A percentile compares a stretch with the other conserved stretches of the same genome.
Conservation (phyloP, 129 eudicot genomes). For the Saposhnikovia divaricata region DNA sequence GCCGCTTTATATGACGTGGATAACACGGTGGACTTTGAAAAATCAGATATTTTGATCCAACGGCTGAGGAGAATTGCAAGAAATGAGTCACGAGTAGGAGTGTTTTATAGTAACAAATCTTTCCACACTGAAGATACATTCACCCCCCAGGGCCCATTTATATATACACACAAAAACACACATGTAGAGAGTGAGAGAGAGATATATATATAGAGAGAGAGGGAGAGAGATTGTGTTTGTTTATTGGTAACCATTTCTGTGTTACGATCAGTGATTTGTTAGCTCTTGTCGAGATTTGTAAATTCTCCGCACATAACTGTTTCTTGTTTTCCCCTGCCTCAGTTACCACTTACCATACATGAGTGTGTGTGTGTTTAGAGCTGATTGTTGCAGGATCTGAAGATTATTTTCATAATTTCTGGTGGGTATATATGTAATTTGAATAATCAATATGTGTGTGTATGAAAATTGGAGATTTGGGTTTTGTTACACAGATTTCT, state of each 20-base stretch:
- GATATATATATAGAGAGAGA: neutral
- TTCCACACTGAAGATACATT: conserved; percentile 1
- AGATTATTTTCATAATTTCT: neutral
- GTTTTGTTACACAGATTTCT: neutral
- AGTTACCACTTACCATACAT: neutral
- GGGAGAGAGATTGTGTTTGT: conserved; percentile 3
- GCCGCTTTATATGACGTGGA: conserved; percentile 11
- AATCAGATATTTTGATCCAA: neutral
- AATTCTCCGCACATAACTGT: neutral
- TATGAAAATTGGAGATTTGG: neutral
- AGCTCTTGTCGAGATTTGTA: neutral
- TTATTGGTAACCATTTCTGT: neutral
- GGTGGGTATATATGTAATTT: neutral
- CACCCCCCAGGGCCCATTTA: neutral
- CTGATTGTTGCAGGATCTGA: conserved; percentile 2
- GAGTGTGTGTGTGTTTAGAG: neutral
- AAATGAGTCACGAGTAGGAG: neutral
- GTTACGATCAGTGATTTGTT: neutral
- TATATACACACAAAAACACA: neutral
- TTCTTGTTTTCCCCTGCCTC: neutral
- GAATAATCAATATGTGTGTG: too few relatives aligned
- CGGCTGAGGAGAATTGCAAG: conserved; percentile 4
- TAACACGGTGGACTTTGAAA: conserved; percentile 1
- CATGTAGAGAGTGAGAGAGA: neutral
- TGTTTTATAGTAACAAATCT: neutral